Percentiles rank a stretch among this genome's conserved stretches.
Evolutionary conservation across 2,329 filamentous ascomycete species (phyloP).

Genomic region (Fusarium sp.): DNA sequence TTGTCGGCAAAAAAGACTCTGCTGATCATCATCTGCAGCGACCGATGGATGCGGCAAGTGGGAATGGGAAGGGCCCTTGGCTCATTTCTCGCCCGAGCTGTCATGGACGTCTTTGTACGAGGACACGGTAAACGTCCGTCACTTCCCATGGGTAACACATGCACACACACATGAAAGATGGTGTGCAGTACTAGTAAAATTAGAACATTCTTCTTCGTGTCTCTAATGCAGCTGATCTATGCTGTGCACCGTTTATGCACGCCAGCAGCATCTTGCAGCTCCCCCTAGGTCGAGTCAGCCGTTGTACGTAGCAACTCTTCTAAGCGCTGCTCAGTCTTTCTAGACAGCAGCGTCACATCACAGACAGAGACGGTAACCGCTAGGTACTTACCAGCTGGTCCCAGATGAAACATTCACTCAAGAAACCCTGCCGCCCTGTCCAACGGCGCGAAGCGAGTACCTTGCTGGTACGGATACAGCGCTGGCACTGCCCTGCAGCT

Average conservation of each 20-base stretch:
- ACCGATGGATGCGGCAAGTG: slow-evolving; percentile 13
- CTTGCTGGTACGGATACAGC: slow-evolving; percentile 8
- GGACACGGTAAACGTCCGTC: background rate
- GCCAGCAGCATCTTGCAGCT: slow-evolving; percentile 1
- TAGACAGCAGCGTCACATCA: background rate
- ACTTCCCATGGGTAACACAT: background rate
- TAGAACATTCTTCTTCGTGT: slow-evolving; percentile 18
- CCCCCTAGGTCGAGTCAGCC: background rate
- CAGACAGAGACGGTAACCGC: background rate
- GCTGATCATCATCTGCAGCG: slow-evolving; percentile 44
- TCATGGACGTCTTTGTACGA: background rate
- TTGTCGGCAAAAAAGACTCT: slow-evolving; percentile 19
- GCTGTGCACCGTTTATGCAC: slow-evolving; percentile 4
- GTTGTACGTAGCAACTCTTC: background rate
- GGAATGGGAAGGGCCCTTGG: slow-evolving; percentile 6
- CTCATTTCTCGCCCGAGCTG: slow-evolving; percentile 13
- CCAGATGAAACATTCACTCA: slow-evolving; percentile 20
- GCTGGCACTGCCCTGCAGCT: slow-evolving; percentile 15
- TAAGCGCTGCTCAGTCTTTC: background rate
- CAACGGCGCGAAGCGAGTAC: slow-evolving; percentile 11
- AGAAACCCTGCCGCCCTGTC: background rate
- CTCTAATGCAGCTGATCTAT: background rate
- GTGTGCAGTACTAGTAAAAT: slow-evolving; percentile 23
- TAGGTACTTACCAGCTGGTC: background rate
- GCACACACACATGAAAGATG: background rate